A percentile compares a stretch with the other conserved stretches of the same genome.
These are phyloP conservation scores for Mortierella polycephala DNA, from an alignment of 371 early-diverging fungal genomes.

Conservation along the genomic window DNA sequence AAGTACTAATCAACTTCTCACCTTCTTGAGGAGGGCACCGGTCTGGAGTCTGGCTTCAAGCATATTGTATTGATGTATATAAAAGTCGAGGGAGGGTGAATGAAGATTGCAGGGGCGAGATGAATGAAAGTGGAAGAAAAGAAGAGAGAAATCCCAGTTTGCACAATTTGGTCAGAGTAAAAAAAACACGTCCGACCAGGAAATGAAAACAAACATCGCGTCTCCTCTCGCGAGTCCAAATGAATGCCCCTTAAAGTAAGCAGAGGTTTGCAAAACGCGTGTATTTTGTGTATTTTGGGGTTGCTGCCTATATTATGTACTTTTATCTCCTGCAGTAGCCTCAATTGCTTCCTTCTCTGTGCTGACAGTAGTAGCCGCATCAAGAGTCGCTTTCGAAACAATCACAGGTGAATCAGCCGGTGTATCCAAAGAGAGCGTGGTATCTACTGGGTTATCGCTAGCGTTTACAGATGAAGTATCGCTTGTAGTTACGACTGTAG, in stretches of 20 bases:
- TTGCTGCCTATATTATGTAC: background rate
- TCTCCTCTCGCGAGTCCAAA: too few relatives aligned
- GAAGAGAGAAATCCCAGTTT: background rate
- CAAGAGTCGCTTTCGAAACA: background rate
- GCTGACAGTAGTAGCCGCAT: background rate
- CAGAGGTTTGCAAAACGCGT: too few relatives aligned
- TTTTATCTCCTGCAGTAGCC: background rate
- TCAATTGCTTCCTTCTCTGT: background rate
- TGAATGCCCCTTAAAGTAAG: too few relatives aligned
- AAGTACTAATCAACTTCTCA: constrained; percentile 11
- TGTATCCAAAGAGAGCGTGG: constrained; percentile 15
- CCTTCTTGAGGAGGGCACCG: constrained; percentile 85
- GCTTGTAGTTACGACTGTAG: constrained; percentile 29
- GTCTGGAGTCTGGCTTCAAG: constrained; percentile 85
- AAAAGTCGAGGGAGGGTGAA: background rate
- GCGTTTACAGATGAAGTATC: constrained; percentile 1
- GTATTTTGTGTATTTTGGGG: too few relatives aligned
- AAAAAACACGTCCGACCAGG: constrained; percentile 4
- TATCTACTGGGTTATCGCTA: constrained; percentile 5
- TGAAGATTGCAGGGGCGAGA: constrained; percentile 4
- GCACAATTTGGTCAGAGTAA: background rate
- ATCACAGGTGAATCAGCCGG: constrained; percentile 19
- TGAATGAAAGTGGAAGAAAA: constrained; percentile 12
- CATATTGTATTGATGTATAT: constrained; percentile 59
- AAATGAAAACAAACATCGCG: constrained; percentile 4